Conservation (phyloP, 345 rosid genomes). For the Citrus sinensis region DNA sequence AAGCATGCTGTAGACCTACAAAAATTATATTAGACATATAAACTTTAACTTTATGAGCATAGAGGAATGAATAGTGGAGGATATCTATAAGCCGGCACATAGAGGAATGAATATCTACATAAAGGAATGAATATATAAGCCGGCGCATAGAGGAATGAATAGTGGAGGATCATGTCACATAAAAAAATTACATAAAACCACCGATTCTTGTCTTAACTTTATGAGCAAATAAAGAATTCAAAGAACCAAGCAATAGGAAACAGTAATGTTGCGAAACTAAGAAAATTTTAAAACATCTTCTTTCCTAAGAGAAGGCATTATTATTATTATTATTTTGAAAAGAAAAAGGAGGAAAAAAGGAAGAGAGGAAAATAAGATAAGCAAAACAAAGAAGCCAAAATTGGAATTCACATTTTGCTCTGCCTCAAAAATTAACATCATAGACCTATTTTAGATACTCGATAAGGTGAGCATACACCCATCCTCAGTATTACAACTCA, state of each 20-base stretch:
- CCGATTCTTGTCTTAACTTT: not conserved
- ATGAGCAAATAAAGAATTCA: not conserved
- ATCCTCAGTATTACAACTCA: not conserved
- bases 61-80: not conserved
- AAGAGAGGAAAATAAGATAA: not conserved
- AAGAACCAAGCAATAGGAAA: not conserved
- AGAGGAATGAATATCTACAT: too few relatives aligned
- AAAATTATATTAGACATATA: slow-evolving; percentile 8
- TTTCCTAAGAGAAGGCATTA: not conserved
- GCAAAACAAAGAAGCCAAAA: not conserved
- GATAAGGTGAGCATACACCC: not conserved
- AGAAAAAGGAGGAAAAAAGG: not conserved
- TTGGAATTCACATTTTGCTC: not conserved
- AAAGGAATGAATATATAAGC: too few relatives aligned
- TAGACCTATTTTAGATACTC: not conserved
- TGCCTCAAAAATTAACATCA: not conserved
- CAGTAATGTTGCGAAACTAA: not conserved
- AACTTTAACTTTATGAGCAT: not conserved
- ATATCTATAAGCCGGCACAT: not conserved
- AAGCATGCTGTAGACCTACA: slow-evolving; percentile 90
- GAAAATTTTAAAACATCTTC: not conserved
- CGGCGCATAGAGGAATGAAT: not conserved
- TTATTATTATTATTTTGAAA: not conserved
- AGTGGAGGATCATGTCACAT: not conserved
- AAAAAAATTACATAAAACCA: not conserved